Percentiles rank a stretch among this genome's conserved stretches.
Conservation (phyloP, 2,329 filamentous ascomycete genomes). For the Penicillium corylophilum region DNA sequence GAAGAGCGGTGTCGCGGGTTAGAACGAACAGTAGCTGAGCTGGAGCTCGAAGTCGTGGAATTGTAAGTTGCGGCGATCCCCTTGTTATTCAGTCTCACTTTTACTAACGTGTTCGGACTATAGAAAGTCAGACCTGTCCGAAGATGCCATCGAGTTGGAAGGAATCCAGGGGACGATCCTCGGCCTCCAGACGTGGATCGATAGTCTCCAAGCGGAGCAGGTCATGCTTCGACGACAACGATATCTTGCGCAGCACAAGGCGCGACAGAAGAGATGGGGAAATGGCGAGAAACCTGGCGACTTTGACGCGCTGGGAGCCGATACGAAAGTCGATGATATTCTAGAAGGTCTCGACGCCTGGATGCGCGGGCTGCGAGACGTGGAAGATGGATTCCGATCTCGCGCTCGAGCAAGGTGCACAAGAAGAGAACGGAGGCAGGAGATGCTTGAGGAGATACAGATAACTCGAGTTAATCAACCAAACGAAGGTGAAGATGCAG, state of each 20-base stretch:
- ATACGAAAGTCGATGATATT: conserved; percentile 29
- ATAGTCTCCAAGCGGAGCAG: conserved; percentile 26
- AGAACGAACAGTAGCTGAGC: conserved; percentile 58
- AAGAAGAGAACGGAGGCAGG: conserved; percentile 33
- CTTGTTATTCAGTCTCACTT: neutral
- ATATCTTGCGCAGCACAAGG: conserved; percentile 10
- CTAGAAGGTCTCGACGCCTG: conserved; percentile 43
- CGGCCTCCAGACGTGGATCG: conserved; percentile 37
- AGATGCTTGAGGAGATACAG: neutral
- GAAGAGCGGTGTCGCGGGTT: conserved; percentile 59
- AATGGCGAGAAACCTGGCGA: conserved; percentile 7
- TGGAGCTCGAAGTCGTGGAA: conserved; percentile 59
- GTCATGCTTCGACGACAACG: conserved; percentile 1
- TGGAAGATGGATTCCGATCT: conserved; percentile 39
- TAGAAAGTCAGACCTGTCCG: conserved; percentile 32
- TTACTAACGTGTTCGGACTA: neutral
- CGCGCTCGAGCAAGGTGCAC: conserved; percentile 63
- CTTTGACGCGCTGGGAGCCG: conserved; percentile 11
- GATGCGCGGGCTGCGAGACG: conserved; percentile 46
- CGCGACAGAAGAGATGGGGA: conserved; percentile 18
- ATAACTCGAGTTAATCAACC: too few relatives aligned
- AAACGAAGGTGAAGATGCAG: neutral
- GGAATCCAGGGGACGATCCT: conserved; percentile 36
- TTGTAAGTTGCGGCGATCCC: conserved; percentile 46
- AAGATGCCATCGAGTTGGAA: conserved; percentile 36